Evolutionary conservation across 1,139 yeast genomes (phyloP).

Genomic region (Taphrina wiesneri): DNA sequence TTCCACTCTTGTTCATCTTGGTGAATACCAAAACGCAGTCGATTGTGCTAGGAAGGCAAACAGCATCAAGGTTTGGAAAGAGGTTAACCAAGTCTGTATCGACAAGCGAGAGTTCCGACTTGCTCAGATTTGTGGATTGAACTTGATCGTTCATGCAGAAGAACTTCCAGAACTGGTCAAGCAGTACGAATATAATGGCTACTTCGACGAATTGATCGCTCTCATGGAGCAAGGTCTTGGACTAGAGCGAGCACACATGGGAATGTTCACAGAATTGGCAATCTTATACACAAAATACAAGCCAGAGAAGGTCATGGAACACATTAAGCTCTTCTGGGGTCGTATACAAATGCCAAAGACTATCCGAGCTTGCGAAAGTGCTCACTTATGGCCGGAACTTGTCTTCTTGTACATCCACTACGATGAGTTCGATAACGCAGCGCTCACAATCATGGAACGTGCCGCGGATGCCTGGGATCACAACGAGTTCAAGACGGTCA

Average conservation of each 20-base stretch:
- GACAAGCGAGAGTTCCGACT: conserved; percentile 92
- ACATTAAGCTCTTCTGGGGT: conserved; percentile 95
- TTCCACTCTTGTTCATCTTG: conserved; percentile 85
- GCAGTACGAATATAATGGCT: conserved; percentile 86
- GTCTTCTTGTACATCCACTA: conserved; percentile 96
- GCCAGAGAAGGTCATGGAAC: conserved; percentile 93
- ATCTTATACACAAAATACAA: conserved; percentile 84
- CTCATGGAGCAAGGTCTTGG: conserved; percentile 94
- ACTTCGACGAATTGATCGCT: conserved; percentile 85
- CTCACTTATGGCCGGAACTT: conserved; percentile 95
- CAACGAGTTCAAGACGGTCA: conserved; percentile 85
- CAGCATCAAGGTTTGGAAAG: conserved; percentile 92
- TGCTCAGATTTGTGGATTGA: conserved; percentile 98
- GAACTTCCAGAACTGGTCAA: conserved; percentile 86
- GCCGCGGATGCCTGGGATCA: conserved; percentile 94
- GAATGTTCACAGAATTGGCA: conserved; percentile 97
- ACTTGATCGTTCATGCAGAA: conserved; percentile 94
- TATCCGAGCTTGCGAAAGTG: conserved; percentile 86
- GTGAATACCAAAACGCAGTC: conserved; percentile 94
- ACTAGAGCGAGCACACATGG: conserved; percentile 98
- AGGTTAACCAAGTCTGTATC: conserved; percentile 94
- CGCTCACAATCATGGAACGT: conserved; percentile 94
- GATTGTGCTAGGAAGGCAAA: conserved; percentile 99
- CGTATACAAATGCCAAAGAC: conserved; percentile 97
- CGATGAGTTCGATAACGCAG: conserved; percentile 99